These are phyloP conservation scores for Cyberlindnera meyerae DNA, from an alignment of 805 yeast species.

Conservation along the genomic window DNA sequence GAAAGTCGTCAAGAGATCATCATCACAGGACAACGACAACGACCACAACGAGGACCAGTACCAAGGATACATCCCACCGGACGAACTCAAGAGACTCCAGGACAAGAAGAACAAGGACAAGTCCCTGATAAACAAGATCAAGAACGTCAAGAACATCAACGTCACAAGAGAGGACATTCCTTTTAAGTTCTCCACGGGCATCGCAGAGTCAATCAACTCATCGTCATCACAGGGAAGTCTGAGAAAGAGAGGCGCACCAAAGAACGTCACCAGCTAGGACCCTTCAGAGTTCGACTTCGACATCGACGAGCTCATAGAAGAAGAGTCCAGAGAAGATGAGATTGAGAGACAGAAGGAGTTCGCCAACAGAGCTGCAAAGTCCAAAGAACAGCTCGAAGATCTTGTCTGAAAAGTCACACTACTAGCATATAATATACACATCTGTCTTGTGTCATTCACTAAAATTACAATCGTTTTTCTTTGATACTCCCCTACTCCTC, in stretches of 20 bases:
- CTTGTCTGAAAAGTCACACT: conserved; percentile 13
- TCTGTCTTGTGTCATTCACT: no score
- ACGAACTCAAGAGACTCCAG: conserved; percentile 16
- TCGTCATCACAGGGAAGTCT: no score
- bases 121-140: conserved; percentile 11
- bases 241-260: conserved; percentile 21
- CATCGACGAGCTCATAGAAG: conserved; percentile 23
- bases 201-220: not conserved
- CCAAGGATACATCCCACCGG: conserved; percentile 24
- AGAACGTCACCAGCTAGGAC: conserved; percentile 7
- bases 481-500: no score
- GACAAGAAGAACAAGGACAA: conserved; percentile 8
- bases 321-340: conserved; percentile 15
- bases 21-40: not conserved
- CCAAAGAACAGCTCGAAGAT: conserved; percentile 18
- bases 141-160: conserved; percentile 7
- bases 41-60: conserved; percentile 2
- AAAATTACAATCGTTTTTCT: no score
- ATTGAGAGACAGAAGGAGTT: conserved; percentile 15
- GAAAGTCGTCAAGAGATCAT: not conserved
- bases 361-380: conserved; percentile 13
- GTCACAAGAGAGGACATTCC: conserved; percentile 22
- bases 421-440: no score
- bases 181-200: conserved; percentile 15
- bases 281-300: conserved; percentile 26